Conservation (phyloP, 1,284 basidiomycete genomes). For the Stygiomarasmius scandens region DNA sequence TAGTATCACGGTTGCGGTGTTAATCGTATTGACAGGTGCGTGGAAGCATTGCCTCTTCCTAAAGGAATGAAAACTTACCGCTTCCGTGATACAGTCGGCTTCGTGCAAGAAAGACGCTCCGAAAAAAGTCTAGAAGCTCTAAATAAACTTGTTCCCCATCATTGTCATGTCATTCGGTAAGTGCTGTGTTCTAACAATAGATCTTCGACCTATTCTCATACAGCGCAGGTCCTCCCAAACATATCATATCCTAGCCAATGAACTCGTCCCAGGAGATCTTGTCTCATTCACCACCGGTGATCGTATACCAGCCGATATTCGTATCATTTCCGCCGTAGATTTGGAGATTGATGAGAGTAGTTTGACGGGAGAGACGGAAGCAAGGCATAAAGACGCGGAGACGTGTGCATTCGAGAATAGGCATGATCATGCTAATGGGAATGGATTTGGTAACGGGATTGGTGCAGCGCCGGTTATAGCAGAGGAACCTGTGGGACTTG, state of each 20-base stretch:
- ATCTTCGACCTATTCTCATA: conserved; percentile 7
- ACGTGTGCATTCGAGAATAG: conserved; percentile 39
- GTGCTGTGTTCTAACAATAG: conserved; percentile 24
- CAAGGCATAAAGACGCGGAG: conserved; percentile 71
- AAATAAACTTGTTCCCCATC: conserved; percentile 95
- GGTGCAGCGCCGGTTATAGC: neutral
- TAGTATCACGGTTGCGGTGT: conserved; percentile 91
- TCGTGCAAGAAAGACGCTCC: conserved; percentile 93
- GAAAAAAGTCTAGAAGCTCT: conserved; percentile 94
- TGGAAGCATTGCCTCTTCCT: conserved; percentile 8
- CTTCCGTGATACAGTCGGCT: conserved; percentile 69
- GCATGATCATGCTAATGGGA: too few relatives aligned
- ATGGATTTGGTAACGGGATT: conserved; percentile 6
- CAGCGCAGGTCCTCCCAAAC: conserved; percentile 66
- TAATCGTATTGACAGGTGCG: conserved; percentile 90
- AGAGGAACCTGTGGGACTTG: conserved; percentile 69
- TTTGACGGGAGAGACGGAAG: conserved; percentile 90
- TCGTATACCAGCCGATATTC: conserved; percentile 91
- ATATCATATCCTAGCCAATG: conserved; percentile 87
- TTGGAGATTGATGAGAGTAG: conserved; percentile 96
- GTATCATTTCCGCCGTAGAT: conserved; percentile 77
- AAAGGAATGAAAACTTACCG: neutral
- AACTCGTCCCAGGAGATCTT: conserved; percentile 93
- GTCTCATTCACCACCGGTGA: conserved; percentile 92
- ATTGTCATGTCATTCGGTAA: conserved; percentile 88